Evolutionary conservation across 75 land plant species (phyloP).

Genomic region (Cryptomeria japonica): DNA sequence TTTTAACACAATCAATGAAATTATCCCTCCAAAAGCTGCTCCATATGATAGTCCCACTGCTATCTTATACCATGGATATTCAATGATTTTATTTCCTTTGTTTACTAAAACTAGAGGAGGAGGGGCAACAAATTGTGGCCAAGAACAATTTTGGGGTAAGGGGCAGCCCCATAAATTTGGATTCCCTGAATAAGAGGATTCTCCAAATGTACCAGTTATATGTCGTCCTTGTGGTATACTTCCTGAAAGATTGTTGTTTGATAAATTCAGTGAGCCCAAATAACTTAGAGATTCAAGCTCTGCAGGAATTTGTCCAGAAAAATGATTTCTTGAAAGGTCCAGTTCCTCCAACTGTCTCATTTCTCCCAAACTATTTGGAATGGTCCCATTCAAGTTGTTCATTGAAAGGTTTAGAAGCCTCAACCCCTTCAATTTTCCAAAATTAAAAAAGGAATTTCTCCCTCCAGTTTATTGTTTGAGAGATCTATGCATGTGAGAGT

Average conservation of each 20-base stretch:
- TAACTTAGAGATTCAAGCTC: not conserved
- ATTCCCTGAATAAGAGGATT: not conserved
- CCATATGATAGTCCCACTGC: not conserved
- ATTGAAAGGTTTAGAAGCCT: conserved; percentile 13
- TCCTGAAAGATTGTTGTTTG: conserved; percentile 28
- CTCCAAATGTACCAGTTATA: not conserved
- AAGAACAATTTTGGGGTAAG: not conserved
- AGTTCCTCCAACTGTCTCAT: conserved; percentile 15
- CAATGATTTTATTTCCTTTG: not conserved
- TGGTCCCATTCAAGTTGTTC: conserved; percentile 18
- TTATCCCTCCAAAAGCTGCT: not conserved
- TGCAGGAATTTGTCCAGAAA: conserved; percentile 15
- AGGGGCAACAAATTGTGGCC: not conserved
- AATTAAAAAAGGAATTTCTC: conserved; percentile 3
- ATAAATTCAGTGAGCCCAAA: conserved; percentile 16
- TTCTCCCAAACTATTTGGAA: conserved; percentile 24
- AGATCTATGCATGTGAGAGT: not conserved
- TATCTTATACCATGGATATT: not conserved
- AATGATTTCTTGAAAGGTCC: conserved; percentile 15
- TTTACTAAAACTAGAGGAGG: not conserved
- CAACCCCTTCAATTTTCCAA: conserved; percentile 24
- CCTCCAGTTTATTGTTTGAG: not conserved
- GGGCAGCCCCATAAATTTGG: not conserved
- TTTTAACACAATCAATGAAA: not conserved
- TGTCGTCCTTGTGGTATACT: not conserved